Conservation (phyloP, 139 green algal genomes). For the Tetradesmus lagerheimii region DNA sequence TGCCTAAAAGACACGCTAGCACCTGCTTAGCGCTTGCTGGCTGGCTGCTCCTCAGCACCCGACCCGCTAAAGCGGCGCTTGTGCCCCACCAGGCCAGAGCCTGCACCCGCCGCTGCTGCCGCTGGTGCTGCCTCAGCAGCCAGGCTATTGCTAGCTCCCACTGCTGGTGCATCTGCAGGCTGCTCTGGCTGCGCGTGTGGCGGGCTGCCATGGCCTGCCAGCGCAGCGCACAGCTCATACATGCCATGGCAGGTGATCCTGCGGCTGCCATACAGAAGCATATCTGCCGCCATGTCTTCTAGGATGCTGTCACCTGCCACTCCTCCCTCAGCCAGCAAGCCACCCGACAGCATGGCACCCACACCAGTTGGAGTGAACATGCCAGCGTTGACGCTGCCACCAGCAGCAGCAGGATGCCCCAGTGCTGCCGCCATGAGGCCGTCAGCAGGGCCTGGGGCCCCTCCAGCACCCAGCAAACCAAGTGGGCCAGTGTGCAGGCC, state of each 20-base stretch:
- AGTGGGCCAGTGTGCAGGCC: neutral
- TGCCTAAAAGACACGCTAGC: no score
- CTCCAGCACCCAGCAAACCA: neutral
- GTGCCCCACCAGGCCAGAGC: neutral
- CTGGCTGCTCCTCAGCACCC: neutral
- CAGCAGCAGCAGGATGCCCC: neutral
- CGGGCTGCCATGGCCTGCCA: constrained; percentile 27
- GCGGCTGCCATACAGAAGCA: constrained; percentile 23
- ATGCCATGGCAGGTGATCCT: constrained; percentile 50
- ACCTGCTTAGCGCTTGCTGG: neutral
- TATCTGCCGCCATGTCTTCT: constrained; percentile 17
- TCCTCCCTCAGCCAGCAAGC: constrained; percentile 40
- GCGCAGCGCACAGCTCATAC: constrained; percentile 46
- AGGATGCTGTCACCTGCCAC: constrained; percentile 31
- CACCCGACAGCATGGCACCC: constrained; percentile 39
- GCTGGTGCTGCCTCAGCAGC: neutral
- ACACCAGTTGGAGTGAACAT: constrained; percentile 35
- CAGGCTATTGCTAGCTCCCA: neutral
- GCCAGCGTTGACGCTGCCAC: neutral
- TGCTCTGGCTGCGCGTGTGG: neutral
- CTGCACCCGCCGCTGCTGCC: no score
- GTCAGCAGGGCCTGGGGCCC: neutral
- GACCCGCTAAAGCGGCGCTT: neutral
- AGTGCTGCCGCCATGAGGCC: neutral
- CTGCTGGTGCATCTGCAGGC: neutral